phyloP scores from a whole-genome alignment of 805 yeast genomes.

The Metschnikowia cerradonensis region DNA sequence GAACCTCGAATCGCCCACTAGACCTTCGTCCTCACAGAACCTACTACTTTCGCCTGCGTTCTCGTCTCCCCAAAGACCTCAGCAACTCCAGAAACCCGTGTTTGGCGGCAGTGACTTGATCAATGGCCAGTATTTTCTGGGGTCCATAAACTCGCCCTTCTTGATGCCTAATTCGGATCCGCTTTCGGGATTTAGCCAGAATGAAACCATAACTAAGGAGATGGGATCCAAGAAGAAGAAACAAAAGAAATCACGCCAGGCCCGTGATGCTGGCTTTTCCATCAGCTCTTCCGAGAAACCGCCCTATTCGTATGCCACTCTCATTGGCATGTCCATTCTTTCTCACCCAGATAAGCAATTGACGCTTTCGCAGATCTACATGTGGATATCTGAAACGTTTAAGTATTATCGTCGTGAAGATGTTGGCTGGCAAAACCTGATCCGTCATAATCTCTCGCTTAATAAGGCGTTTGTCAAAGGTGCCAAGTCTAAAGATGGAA shows the following conservation, averaged over 20 bases:
- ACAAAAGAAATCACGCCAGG: constrained; percentile 26
- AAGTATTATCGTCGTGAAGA: constrained; percentile 78
- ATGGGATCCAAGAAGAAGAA: constrained; percentile 17
- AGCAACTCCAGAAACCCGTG: constrained; percentile 10
- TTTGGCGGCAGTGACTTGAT: constrained; percentile 6
- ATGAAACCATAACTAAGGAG: neutral
- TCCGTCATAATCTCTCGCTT: constrained; percentile 86
- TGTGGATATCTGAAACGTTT: constrained; percentile 87
- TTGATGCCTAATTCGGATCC: constrained; percentile 7
- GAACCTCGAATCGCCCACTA: constrained; percentile 20
- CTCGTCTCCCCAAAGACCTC: constrained; percentile 45
- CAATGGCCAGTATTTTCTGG: constrained; percentile 6
- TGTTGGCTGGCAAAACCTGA: constrained; percentile 97
- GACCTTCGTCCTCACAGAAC: constrained; percentile 8
- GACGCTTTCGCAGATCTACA: constrained; percentile 66
- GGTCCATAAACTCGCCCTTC: constrained; percentile 12
- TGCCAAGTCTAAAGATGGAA: constrained; percentile 85
- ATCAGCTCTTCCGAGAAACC: constrained; percentile 70
- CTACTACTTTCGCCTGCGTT: constrained; percentile 41
- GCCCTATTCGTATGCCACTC: constrained; percentile 88
- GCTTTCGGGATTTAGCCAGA: neutral
- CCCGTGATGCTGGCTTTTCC: constrained; percentile 33
- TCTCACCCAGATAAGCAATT: constrained; percentile 56
- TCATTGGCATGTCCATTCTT: constrained; percentile 89
- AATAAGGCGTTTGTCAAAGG: constrained; percentile 91